Conservation (phyloP, 352 stramenopile genomes). For the Phytophthora idaei region DNA sequence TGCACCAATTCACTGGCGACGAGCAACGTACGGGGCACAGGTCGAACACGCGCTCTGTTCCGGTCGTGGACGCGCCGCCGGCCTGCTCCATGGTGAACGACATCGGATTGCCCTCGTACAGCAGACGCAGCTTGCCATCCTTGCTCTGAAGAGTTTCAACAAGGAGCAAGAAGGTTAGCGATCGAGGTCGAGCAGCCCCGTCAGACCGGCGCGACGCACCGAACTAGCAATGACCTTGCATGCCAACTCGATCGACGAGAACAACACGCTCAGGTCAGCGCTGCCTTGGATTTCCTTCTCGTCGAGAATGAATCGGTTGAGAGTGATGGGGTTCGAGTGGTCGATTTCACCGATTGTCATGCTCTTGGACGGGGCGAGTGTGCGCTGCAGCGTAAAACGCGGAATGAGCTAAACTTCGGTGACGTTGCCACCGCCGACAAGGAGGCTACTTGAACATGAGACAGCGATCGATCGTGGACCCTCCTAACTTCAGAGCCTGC, state of each 20-base stretch:
- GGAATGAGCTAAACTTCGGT: no score
- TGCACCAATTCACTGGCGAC: slow-evolving; percentile 8
- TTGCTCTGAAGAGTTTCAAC: slow-evolving; percentile 44
- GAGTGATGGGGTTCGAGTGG: slow-evolving; percentile 88
- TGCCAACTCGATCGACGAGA: slow-evolving; percentile 94
- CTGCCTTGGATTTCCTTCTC: slow-evolving; percentile 93
- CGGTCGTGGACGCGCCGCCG: slow-evolving; percentile 94
- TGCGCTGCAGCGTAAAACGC: no score
- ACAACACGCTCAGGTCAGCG: slow-evolving; percentile 93
- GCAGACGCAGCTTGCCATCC: slow-evolving; percentile 94
- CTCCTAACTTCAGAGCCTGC: no score
- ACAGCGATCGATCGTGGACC: no score
- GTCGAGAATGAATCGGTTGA: slow-evolving; percentile 92
- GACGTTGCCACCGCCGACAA: no score
- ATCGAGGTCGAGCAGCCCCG: slow-evolving; percentile 47
- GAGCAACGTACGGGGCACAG: slow-evolving; percentile 80
- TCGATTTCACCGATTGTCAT: slow-evolving; percentile 46
- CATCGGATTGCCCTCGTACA: slow-evolving; percentile 99
- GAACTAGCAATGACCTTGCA: slow-evolving; percentile 97
- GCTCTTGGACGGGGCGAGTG: neutral
- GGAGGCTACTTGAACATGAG: no score
- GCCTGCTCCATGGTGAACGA: slow-evolving; percentile 98
- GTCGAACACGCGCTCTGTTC: slow-evolving; percentile 93
- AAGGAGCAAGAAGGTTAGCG: no score
- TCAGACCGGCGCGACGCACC: slow-evolving; percentile 93